These are phyloP conservation scores for Tricholoma hemisulphureum DNA, from an alignment of 768 basidiomycete genomes.

Conservation along the genomic window DNA sequence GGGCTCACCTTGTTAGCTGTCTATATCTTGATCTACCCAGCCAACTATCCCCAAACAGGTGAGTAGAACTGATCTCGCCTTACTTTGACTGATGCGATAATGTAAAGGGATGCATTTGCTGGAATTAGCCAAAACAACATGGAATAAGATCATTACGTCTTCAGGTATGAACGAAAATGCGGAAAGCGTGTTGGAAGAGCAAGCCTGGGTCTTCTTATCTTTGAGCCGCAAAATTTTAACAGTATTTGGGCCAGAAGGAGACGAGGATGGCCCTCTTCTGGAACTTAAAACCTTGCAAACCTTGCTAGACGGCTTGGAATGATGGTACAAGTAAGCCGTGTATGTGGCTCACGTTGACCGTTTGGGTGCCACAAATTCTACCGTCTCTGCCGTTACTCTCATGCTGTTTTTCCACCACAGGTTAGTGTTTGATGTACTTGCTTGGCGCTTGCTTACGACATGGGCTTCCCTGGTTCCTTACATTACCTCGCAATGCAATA, in stretches of 20 bases:
- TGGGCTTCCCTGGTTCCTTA: background rate
- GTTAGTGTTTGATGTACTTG: background rate
- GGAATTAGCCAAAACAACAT: conserved; percentile 73
- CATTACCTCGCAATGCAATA: background rate
- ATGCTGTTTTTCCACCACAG: too few species aligned
- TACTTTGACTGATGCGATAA: background rate
- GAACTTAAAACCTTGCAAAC: conserved; percentile 48
- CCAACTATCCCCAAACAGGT: conserved; percentile 84
- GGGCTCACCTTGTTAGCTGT: conserved; percentile 63
- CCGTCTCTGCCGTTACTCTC: too few species aligned
- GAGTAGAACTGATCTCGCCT: conserved; percentile 16
- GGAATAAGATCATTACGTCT: conserved; percentile 57
- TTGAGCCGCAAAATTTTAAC: conserved; percentile 41
- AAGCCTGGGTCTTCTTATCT: conserved; percentile 36
- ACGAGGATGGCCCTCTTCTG: conserved; percentile 55
- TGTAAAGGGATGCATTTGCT: conserved; percentile 69
- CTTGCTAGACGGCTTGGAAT: conserved; percentile 30
- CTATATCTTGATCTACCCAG: conserved; percentile 70
- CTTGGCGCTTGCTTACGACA: background rate
- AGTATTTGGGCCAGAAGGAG: conserved; percentile 62
- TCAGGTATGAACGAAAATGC: conserved; percentile 18
- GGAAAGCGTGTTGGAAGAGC: conserved; percentile 24
- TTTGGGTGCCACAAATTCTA: too few species aligned
- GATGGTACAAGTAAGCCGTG: background rate
- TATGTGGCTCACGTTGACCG: background rate